Percentiles rank a stretch among this genome's conserved stretches.
These are phyloP conservation scores for Linum tenue DNA, from an alignment of 345 rosid genomes.

Conservation along the genomic window DNA sequence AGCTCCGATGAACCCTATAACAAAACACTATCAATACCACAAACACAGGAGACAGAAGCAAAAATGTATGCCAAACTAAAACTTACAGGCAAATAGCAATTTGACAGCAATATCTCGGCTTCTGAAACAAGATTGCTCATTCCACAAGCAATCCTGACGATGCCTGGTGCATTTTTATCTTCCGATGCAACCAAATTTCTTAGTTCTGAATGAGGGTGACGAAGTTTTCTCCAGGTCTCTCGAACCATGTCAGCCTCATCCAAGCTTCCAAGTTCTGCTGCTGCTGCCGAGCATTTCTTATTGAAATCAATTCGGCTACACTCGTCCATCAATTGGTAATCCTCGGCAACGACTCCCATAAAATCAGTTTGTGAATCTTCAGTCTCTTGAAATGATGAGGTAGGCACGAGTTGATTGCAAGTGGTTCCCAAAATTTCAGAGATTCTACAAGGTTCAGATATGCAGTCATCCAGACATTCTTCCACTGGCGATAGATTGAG, in stretches of 20 bases:
- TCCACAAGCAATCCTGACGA: conserved; percentile 35
- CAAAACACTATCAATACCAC: conserved; percentile 13
- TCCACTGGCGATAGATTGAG: conserved; percentile 25
- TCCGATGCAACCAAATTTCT: conserved; percentile 43
- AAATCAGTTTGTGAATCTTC: conserved; percentile 39
- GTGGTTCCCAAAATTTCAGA: conserved; percentile 25
- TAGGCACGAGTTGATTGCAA: conserved; percentile 30
- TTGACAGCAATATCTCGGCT: conserved; percentile 44
- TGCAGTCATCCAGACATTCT: conserved; percentile 20
- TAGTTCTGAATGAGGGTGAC: conserved; percentile 29
- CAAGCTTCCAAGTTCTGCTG: conserved; percentile 20
- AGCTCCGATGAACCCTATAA: conserved; percentile 49
- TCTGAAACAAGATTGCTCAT: conserved; percentile 69
- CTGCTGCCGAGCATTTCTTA: conserved; percentile 22
- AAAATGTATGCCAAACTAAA: not conserved
- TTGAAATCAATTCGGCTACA: conserved; percentile 72
- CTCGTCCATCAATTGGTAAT: conserved; percentile 62
- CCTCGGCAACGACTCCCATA: conserved; percentile 27
- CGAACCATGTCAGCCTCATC: conserved; percentile 32
- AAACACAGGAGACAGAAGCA: conserved; percentile 6
- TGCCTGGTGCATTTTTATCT: conserved; percentile 39
- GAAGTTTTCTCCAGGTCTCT: conserved; percentile 63
- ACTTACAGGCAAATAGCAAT: conserved; percentile 42
- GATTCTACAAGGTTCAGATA: conserved; percentile 19
- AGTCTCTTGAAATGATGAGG: conserved; percentile 31